Evolutionary conservation across 148 eudicot species (phyloP).

Genomic region (Spergularia bocconei): DNA sequence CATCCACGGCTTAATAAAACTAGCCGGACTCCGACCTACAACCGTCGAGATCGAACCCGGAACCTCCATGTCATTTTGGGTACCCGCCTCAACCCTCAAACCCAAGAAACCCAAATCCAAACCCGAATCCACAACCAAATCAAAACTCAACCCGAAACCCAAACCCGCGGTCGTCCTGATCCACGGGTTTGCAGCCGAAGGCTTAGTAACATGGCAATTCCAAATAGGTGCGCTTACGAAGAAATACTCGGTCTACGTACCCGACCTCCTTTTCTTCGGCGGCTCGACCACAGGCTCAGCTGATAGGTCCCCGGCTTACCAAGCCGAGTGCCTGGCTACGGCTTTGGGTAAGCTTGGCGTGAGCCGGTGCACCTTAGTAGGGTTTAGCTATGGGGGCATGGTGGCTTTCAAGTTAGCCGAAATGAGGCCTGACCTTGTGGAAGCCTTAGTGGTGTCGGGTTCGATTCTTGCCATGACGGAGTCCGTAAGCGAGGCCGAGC

Average conservation of each 20-base stretch:
- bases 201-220: conserved; percentile 90
- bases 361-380: conserved; percentile 63
- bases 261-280: conserved; percentile 90
- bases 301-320: conserved; percentile 64
- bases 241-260: conserved; percentile 68
- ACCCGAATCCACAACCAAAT: neutral
- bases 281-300: conserved; percentile 43
- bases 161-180: conserved; percentile 77
- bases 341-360: conserved; percentile 64
- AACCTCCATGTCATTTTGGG: conserved; percentile 79
- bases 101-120: conserved; percentile 27
- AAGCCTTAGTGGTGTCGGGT: conserved; percentile 69
- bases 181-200: conserved; percentile 93
- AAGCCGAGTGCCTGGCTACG: conserved; percentile 57
- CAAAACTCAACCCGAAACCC: conserved; percentile 26
- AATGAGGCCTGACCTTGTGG: conserved; percentile 61
- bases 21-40: conserved; percentile 67
- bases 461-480: conserved; percentile 87
- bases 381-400: conserved; percentile 95
- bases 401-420: conserved; percentile 90
- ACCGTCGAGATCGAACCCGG: conserved; percentile 64
- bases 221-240: conserved; percentile 71
- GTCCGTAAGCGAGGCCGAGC: conserved; percentile 56
- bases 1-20: conserved; percentile 59
- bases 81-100: conserved; percentile 52